Base-by-base conservation (phyloP, 495 filamentous ascomycete species). In the Tirmania nivea region DNA sequence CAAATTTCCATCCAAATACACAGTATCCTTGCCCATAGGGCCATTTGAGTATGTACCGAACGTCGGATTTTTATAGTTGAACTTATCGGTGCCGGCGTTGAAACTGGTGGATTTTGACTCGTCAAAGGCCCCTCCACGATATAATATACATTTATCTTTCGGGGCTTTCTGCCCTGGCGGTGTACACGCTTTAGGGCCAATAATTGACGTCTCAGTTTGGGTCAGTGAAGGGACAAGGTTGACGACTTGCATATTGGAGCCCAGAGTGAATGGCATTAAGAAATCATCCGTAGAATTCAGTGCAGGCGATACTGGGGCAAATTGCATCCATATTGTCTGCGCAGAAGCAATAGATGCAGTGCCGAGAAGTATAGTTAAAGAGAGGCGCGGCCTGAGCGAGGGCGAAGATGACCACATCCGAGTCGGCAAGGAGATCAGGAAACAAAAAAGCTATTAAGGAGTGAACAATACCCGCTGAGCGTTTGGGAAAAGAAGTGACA, bases 241-340 rank as follows among this genome's bases (percentile, higher is more conserved):
- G 35, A 62, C 35, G 12, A 36, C 47, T 50, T 62, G 60, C 10
- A 31, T 31, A 20, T 52, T 51, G 5, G 50, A 25, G 6, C 60
- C 60, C 12, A 62, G 25, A 0, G 50, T 42, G 17, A 62, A 10
- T 7, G 60, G 60, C 20, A 62, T 34, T 11, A 58, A 55, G 31
- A 55, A 62, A 16, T 55, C 45, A 31, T 62, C 60, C 20, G 55
- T 62, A 42, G 60, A 62, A 55, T 56, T 55, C n/a, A 36, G 5
- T 12, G n/a, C 35, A 7, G 52, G 52, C 25, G 45, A 34, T 21
- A 55, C 16, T 10, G 52, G 54, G 7, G 52, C 35, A 19, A 62
- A 58, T 36, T 35, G 34, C 11, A 62, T 53, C 17, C 54, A 57
- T 54, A 62, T 50, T 6, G 55, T 47, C 14, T 42, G 36, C n/a